These are phyloP conservation scores for Cryphonectria carpinicola DNA, from an alignment of 2,329 filamentous ascomycete species.

Conservation along the genomic window DNA sequence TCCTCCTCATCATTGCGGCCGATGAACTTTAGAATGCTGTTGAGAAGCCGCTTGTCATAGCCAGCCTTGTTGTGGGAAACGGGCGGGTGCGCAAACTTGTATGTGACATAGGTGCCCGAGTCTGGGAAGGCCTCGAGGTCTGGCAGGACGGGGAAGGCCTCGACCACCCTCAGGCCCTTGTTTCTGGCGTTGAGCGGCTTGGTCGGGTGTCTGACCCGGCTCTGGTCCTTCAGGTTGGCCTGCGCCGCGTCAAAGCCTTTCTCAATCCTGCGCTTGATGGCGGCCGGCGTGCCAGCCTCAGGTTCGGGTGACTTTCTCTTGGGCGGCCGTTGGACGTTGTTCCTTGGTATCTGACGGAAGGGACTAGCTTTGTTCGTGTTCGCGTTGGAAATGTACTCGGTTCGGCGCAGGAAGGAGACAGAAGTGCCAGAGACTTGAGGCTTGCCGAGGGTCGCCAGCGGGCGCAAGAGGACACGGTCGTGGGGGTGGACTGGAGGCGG, in stretches of 20 bases:
- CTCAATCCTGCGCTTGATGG: constrained; percentile 70
- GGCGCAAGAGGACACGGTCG: constrained; percentile 82
- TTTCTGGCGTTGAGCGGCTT: constrained; percentile 41
- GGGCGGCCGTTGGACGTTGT: constrained; percentile 41
- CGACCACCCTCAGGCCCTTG: constrained; percentile 59
- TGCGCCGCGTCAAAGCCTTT: constrained; percentile 62
- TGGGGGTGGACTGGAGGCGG: constrained; percentile 76
- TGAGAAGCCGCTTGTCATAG: constrained; percentile 66
- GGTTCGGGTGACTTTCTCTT: constrained; percentile 60
- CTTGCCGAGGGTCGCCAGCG: constrained; percentile 83
- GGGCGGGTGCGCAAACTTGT: constrained; percentile 71
- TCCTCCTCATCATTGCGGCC: constrained; percentile 60
- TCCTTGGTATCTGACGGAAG: constrained; percentile 30
- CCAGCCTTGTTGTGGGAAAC: constrained; percentile 47
- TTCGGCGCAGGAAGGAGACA: constrained; percentile 92
- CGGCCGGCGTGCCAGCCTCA: constrained; percentile 65
- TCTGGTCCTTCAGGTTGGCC: constrained; percentile 57
- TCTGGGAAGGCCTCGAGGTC: constrained; percentile 72
- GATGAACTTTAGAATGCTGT: constrained; percentile 64
- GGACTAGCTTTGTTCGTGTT: constrained; percentile 28
- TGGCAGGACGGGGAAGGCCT: constrained; percentile 64
- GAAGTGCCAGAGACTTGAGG: constrained; percentile 74
- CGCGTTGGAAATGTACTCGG: constrained; percentile 80
- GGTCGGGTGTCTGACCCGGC: constrained; percentile 59
- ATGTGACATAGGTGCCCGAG: constrained; percentile 68